Evolutionary conservation across 305 asterid species (phyloP).

Genomic region (Fraxinus sp.): DNA sequence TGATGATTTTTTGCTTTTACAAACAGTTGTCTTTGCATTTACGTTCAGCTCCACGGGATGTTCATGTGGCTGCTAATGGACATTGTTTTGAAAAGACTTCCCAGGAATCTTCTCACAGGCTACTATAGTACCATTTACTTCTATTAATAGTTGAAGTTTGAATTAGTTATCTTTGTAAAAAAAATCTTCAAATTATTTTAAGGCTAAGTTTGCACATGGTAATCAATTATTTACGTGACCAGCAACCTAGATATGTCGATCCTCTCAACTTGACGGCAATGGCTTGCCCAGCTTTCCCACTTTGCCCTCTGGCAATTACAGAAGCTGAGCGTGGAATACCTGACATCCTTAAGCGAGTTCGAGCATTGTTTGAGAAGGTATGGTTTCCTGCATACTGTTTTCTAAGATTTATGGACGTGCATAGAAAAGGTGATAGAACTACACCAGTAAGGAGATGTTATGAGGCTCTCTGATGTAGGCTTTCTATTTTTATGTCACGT

Average conservation of each 20-base stretch:
- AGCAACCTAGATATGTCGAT: slow-evolving; percentile 92
- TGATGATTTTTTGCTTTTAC: neutral
- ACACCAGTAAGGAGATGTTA: neutral
- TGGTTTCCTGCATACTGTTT: neutral
- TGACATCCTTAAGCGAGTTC: slow-evolving; percentile 77
- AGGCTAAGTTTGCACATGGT: slow-evolving; percentile 4
- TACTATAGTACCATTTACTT: neutral
- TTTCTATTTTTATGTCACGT: slow-evolving; percentile 17
- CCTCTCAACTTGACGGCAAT: slow-evolving; percentile 88
- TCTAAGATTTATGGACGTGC: neutral
- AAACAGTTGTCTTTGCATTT: neutral
- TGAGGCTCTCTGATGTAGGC: slow-evolving; percentile 5
- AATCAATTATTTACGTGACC: slow-evolving; percentile 24
- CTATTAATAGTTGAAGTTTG: neutral
- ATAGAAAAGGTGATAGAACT: neutral
- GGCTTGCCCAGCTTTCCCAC: slow-evolving; percentile 99
- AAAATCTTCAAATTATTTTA: slow-evolving; percentile 5
- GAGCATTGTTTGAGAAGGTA: slow-evolving; percentile 86
- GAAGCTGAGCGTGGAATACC: slow-evolving; percentile 99
- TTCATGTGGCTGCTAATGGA: neutral
- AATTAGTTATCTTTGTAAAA: neutral
- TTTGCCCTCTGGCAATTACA: slow-evolving; percentile 87
- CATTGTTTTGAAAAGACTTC: neutral
- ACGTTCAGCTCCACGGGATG: neutral
- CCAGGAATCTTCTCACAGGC: neutral